Evolutionary conservation across 169 alveolate species (phyloP), one percentile per base, ranked within the genome.

Genomic region (Cystoisospora suis): DNA sequence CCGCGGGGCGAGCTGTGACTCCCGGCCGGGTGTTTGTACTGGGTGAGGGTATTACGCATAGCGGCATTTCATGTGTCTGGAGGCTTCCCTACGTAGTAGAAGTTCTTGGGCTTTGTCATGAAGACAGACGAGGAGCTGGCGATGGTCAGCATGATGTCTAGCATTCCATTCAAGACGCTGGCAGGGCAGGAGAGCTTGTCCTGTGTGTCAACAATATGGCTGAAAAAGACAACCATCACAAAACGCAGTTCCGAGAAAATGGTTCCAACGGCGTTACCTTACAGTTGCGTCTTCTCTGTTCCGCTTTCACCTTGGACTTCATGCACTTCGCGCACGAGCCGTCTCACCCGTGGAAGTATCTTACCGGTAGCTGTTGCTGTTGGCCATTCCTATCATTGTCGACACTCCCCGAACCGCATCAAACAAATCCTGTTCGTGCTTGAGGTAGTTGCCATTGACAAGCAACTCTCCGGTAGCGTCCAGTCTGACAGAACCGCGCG

Each of bases 81-180:
- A n/a, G n/a, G 61, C 79, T 27, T 65, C 29, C n/a, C n/a, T n/a
- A n/a, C 79, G 46, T 34, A 7, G 79, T 27, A 69, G 75, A 87
- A 87, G 80, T 87, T 87, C 38, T 53, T 45, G 32, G 91, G 79
- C 56, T 87, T 61, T 0, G 91, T 87, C 81, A 87, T 4, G 65
- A 87, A 87, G 49, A 83, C 87, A 53, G 91, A 45, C 0, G 91
- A 47, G 0, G 91, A 75, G 38, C 91, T 87, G 29, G 85, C 91
- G 17, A 87, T 47, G 6, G 91, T 75, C 20, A 70, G 65, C 27
- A 87, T 72, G 36, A 87, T 72, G 47, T 87, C 91, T 38, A 87
- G 87, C 23, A 87, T 34, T 20, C 91, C 91, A 40, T 87, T 87
- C 65, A 87, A 42, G 5, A 87, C 75, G n/a, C 81, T 83, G 49